Conservation (phyloP, 495 filamentous ascomycete species). For the Amphirosellinia nigrospora region DNA sequence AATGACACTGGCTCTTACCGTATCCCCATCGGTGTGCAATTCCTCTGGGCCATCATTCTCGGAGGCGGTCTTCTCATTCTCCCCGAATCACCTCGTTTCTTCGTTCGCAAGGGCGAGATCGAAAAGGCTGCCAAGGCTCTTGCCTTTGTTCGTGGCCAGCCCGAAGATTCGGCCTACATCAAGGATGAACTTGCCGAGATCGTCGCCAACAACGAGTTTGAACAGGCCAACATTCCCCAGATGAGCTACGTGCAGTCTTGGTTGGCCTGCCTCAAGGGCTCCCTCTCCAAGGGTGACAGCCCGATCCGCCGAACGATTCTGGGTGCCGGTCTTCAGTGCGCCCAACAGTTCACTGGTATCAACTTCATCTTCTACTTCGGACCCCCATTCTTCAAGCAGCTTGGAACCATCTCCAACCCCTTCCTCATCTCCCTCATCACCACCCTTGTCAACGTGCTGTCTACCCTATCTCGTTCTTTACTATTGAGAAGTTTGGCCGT, state of each 20-base stretch:
- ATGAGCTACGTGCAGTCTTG: conserved; percentile 64
- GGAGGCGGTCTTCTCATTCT: conserved; percentile 60
- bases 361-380: conserved; percentile 69
- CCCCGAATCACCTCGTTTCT: conserved; percentile 65
- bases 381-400: conserved; percentile 68
- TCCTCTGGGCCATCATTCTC: conserved; percentile 70
- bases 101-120: conserved; percentile 60
- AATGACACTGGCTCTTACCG: conserved; percentile 70
- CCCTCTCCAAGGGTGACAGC: conserved; percentile 60
- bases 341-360: conserved; percentile 54
- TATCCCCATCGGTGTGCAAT: conserved; percentile 72
- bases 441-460: conserved; percentile 74
- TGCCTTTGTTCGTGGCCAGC: conserved; percentile 57
- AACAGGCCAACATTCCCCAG: conserved; percentile 62
- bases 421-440: conserved; percentile 77
- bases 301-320: conserved; percentile 73
- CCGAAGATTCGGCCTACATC: conserved; percentile 67
- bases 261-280: conserved; percentile 72
- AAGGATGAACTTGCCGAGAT: conserved; percentile 75
- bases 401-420: conserved; percentile 63
- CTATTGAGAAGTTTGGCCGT: conserved; percentile 71
- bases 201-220: conserved; percentile 70
- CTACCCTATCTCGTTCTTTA: conserved; percentile 70
- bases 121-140: conserved; percentile 61
- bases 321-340: conserved; percentile 68